Evolutionary conservation across 441 rosid species (phyloP), one percentile per base, ranked within the genome.

Genomic region (Adansonia grandidieri): DNA sequence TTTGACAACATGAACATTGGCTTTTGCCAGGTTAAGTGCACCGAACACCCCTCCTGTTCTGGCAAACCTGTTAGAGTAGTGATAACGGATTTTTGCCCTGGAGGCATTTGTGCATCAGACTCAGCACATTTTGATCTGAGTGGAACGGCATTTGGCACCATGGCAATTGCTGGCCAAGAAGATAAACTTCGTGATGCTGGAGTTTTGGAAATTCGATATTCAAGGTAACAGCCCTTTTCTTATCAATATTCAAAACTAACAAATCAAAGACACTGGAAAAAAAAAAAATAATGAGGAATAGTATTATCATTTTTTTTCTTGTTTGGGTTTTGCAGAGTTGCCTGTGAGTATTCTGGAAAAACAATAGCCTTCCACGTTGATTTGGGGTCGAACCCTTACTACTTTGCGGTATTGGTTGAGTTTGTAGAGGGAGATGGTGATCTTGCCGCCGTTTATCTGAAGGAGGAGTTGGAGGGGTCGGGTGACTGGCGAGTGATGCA

Each of bases 401-500:
- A 88, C 69, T 71, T 89, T 10, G 89, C 92, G 0, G 76, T 82
- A 19, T 58, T 85, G 77, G 65, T 89, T 14, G 88, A 84, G 75
- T 88, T 66, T 13, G 91, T 83, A 70, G 84, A 82, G 2, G 91
- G 89, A 47, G 91, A 88, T 57, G 92, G 92, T 10, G 89, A 89
- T 37, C 84, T 88, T 4, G 85, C 79, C 6, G 67, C 74, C 0
- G 85, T 88, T 7, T 85, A 78, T 0, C 71, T 89, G 5, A 83
- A 82, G 77, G 86, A 88, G 47, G 74, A 67, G 3, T 67, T 78
- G 0, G 4, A 44, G 0, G 71, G 48, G 19, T 8, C 76, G 0
- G 45, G 68, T 32, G 60, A 60, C 9, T 89, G 92, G 92, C 51
- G 78, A 56, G n/a, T 71, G 37, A 86, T 89, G 90, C 83, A 78